Evolutionary conservation across 805 yeast species (phyloP), one percentile per base, ranked within the genome.

Genomic region (Candida palmyrensis): DNA sequence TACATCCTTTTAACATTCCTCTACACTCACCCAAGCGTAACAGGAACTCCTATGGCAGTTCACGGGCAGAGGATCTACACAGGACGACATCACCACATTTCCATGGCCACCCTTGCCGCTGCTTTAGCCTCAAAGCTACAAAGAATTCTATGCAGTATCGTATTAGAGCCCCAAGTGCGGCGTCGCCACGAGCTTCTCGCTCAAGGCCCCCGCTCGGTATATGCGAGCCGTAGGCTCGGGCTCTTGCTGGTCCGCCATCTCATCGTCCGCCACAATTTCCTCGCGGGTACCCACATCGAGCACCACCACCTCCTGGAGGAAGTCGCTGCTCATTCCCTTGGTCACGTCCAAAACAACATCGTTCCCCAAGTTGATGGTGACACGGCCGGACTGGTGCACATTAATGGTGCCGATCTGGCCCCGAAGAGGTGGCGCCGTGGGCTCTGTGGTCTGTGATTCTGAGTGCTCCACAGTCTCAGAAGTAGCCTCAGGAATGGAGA

Each of bases 371-470:
- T 76, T 72, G 55, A 89, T 71, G 3, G 94, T 70, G 14, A 87
- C 55, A 51, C 75, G 84, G 3, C 97, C 97, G 1, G 96, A 85
- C 48, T 79, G 75, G 54, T 89, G 96, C 29, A 80, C 66, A 35
- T 90, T 74, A 21, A 90, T 49, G 7, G 73, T 67, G 5, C 97
- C 97, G 24, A 87, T 68, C 35, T 66, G 66, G 1, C 96, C 96
- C 7, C 42, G 43, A n/a, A n/a, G n/a, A n/a, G n/a, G n/a, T n/a
- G n/a, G n/a, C 29, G 47, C 35, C 4, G 33, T 32, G 10, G 40
- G 43, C 24, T 31, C 24, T 7, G 34, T 28, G 7, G 29, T 29
- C n/a, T 20, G 9, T 4, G 34, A 31, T 9, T 25, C 24, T n/a
- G 6, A n/a, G n/a, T n/a, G n/a, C 4, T 8, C 14, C 11, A 25